Conservation (phyloP, 192 early-diverging fungal species). For the Entophlyctis luteolus region DNA sequence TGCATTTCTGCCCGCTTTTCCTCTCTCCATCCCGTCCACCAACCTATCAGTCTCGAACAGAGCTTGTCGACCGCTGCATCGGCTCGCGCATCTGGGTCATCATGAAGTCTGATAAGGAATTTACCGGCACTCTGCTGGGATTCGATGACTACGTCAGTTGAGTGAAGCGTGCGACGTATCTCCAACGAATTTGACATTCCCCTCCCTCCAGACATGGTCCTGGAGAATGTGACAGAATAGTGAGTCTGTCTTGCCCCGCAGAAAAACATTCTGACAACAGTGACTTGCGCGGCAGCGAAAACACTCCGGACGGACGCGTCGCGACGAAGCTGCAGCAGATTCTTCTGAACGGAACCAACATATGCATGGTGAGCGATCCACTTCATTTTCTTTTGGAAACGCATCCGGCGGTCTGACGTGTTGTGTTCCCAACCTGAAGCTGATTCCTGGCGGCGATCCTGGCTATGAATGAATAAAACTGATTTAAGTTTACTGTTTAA, state of each 20-base stretch:
- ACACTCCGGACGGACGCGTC: constrained; percentile 71
- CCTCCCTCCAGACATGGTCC: constrained; percentile 80
- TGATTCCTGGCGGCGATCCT: constrained; percentile 44
- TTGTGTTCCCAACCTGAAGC: constrained; percentile 9
- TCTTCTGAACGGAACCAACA: constrained; percentile 94
- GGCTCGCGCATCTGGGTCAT: constrained; percentile 95
- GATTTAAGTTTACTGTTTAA: constrained; percentile 1
- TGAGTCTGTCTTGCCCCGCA: constrained; percentile 25
- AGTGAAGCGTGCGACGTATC: constrained; percentile 15
- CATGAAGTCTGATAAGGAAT: constrained; percentile 97
- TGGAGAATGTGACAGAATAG: constrained; percentile 95
- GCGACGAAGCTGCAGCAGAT: constrained; percentile 81
- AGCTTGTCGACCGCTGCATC: constrained; percentile 97
- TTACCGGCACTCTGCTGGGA: constrained; percentile 89
- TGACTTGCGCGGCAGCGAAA: too few relatives aligned
- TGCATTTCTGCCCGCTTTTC: too few relatives aligned
- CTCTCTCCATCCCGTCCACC: too few relatives aligned
- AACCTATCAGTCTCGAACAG: constrained; percentile 53
- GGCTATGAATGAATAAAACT: neutral
- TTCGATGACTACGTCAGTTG: constrained; percentile 97
- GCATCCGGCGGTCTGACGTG: too few relatives aligned
- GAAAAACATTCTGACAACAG: too few relatives aligned
- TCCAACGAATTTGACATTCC: too few relatives aligned
- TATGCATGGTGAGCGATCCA: constrained; percentile 73
- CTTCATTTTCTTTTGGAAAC: neutral